Percentiles rank a stretch among this genome's conserved stretches.
These are phyloP conservation scores for Arthrobotrys entomopaga DNA, from an alignment of 2,329 filamentous ascomycete genomes.

Conservation along the genomic window DNA sequence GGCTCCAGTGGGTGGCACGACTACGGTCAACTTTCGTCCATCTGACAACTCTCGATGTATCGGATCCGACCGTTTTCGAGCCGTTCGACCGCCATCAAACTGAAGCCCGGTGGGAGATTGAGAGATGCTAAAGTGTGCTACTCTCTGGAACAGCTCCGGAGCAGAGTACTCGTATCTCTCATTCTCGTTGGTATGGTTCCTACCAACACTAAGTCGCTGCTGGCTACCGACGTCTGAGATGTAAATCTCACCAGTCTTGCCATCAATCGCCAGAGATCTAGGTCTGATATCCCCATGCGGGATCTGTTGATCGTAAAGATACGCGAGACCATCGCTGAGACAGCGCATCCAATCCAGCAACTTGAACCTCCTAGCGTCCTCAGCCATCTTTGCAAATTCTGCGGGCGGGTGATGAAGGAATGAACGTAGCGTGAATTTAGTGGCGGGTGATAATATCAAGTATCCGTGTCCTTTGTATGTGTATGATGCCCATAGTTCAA, in stretches of 20 bases:
- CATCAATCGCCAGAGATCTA: conserved; percentile 74
- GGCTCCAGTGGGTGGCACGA: conserved; percentile 31
- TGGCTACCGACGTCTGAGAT: conserved; percentile 69
- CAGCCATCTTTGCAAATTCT: conserved; percentile 71
- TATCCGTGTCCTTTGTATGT: conserved; percentile 72
- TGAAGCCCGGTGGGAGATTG: conserved; percentile 43
- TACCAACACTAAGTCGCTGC: conserved; percentile 52
- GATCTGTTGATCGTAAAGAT: conserved; percentile 72
- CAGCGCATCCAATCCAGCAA: conserved; percentile 81
- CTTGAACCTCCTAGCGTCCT: conserved; percentile 69
- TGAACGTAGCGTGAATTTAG: conserved; percentile 74
- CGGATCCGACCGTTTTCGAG: conserved; percentile 23
- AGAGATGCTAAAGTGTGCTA: conserved; percentile 51
- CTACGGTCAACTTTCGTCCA: conserved; percentile 22
- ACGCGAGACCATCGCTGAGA: conserved; percentile 74
- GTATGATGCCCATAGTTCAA: conserved; percentile 78
- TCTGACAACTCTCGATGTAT: conserved; percentile 20
- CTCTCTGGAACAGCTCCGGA: conserved; percentile 70
- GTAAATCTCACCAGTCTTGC: conserved; percentile 71
- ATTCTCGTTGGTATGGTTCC: conserved; percentile 26
- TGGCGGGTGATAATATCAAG: conserved; percentile 73
- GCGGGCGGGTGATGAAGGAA: conserved; percentile 73
- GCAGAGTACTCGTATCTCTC: conserved; percentile 75
- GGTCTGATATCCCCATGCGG: conserved; percentile 77
- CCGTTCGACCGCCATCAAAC: conserved; percentile 48